Evolutionary conservation across 2,329 filamentous ascomycete genomes (phyloP).

Genomic region (Fusarium sp.): DNA sequence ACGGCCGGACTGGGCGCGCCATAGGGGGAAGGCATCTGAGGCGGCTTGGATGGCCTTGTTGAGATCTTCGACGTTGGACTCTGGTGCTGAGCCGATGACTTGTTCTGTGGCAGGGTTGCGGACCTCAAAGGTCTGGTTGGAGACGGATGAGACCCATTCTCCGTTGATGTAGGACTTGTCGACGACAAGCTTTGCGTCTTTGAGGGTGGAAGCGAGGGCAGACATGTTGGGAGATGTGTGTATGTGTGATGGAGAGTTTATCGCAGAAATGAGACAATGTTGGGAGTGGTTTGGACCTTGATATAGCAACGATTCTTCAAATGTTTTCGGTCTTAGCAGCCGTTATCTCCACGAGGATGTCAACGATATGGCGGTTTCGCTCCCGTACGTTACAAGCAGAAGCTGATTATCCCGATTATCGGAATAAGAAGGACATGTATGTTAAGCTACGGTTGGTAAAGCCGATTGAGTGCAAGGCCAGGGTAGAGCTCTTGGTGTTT

Average conservation of each 20-base stretch:
- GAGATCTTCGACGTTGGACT: conserved; percentile 77
- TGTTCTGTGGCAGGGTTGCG: conserved; percentile 77
- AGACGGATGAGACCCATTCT: conserved; percentile 78
- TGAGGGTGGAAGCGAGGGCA: conserved; percentile 20
- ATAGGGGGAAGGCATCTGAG: conserved; percentile 67
- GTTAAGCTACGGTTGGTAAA: neutral
- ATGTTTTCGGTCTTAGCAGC: neutral
- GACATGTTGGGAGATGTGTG: conserved; percentile 9
- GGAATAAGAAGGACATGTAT: neutral
- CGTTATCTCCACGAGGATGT: neutral
- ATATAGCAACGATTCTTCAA: neutral
- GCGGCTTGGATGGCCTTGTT: conserved; percentile 79
- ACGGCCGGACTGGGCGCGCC: conserved; percentile 70
- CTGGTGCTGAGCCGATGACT: conserved; percentile 77
- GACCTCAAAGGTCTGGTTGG: conserved; percentile 80
- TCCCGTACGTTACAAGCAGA: neutral
- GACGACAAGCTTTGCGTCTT: conserved; percentile 27
- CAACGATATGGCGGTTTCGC: neutral
- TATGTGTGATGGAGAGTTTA: neutral
- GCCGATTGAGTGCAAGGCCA: conserved; percentile 5
- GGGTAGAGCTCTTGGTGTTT: neutral
- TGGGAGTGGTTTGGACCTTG: neutral
- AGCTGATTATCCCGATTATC: neutral
- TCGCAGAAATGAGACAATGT: neutral
- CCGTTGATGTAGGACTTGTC: conserved; percentile 76